Conservation (phyloP, 23 red algal genomes). For the Agarophyton chilense region DNA sequence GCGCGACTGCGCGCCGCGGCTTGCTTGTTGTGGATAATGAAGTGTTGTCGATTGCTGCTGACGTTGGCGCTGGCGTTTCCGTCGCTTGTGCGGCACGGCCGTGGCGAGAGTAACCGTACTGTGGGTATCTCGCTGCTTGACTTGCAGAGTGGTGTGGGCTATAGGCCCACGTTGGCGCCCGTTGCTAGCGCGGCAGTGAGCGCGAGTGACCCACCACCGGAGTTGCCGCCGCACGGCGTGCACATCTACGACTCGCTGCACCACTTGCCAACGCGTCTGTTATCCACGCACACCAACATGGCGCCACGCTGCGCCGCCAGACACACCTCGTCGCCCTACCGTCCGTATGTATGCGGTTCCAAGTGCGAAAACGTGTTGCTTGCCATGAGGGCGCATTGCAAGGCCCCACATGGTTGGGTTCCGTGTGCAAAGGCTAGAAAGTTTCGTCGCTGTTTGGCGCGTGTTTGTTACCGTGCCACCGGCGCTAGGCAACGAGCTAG, state of each 20-base stretch:
- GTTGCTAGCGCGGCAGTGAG: background rate
- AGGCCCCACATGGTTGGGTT: background rate
- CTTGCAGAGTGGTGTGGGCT: background rate
- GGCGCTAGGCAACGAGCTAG: background rate
- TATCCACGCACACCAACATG: background rate
- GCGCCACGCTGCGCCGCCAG: slow-evolving; percentile 14
- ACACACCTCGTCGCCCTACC: background rate
- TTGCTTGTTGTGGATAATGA: background rate
- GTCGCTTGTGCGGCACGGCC: background rate
- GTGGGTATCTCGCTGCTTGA: background rate
- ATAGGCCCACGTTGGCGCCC: background rate
- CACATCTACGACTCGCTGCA: slow-evolving; percentile 50
- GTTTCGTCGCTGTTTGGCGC: slow-evolving; percentile 50
- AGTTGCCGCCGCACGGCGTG: slow-evolving; percentile 31
- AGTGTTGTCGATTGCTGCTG: background rate
- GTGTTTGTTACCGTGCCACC: slow-evolving; percentile 34
- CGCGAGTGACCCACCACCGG: background rate
- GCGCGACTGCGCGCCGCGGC: too few species aligned
- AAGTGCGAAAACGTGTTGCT: slow-evolving; percentile 49
- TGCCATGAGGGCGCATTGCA: slow-evolving; percentile 34
- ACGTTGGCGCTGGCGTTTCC: background rate
- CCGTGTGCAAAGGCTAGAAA: slow-evolving; percentile 52
- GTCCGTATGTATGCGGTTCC: slow-evolving; percentile 45
- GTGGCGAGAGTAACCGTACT: background rate
- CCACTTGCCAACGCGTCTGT: slow-evolving; percentile 33